Evolutionary conservation across 176 grass and related monocot species (phyloP).

Genomic region (Areca catechu): DNA sequence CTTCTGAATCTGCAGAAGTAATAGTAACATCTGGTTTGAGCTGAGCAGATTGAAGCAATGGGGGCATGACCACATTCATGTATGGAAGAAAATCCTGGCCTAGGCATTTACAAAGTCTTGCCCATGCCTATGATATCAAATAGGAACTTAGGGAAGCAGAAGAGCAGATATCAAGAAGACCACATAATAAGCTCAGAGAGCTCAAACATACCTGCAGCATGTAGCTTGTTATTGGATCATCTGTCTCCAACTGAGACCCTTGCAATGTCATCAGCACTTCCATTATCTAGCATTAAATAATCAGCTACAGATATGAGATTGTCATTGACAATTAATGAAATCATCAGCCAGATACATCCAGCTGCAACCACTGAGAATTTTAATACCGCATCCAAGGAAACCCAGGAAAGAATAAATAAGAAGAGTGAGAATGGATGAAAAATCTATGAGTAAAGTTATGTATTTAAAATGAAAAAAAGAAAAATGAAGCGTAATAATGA

Average conservation of each 20-base stretch:
- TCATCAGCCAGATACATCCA: no score
- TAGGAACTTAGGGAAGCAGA: no score
- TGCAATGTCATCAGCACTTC: slow-evolving; percentile 96
- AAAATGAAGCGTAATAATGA: no score
- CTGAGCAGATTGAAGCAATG: slow-evolving; percentile 95
- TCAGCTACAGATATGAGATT: neutral
- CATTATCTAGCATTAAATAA: slow-evolving; percentile 59
- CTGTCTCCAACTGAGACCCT: slow-evolving; percentile 91
- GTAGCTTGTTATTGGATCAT: slow-evolving; percentile 98
- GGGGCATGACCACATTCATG: slow-evolving; percentile 98
- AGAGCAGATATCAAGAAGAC: neutral
- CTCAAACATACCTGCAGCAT: slow-evolving; percentile 68
- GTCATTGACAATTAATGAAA: no score
- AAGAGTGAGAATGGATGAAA: no score
- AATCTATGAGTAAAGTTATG: no score
- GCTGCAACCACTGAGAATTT: no score
- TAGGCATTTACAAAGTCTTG: slow-evolving; percentile 94
- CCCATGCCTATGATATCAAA: slow-evolving; percentile 73
- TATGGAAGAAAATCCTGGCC: slow-evolving; percentile 99
- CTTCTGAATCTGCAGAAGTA: slow-evolving; percentile 92
- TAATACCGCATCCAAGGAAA: no score
- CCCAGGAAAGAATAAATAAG: no score
- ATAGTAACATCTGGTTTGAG: slow-evolving; percentile 97
- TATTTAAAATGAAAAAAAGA: no score
- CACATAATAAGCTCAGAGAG: neutral